Evolutionary conservation across 306 rosid genomes (phyloP).

Genomic region (Cicer cuneatum): DNA sequence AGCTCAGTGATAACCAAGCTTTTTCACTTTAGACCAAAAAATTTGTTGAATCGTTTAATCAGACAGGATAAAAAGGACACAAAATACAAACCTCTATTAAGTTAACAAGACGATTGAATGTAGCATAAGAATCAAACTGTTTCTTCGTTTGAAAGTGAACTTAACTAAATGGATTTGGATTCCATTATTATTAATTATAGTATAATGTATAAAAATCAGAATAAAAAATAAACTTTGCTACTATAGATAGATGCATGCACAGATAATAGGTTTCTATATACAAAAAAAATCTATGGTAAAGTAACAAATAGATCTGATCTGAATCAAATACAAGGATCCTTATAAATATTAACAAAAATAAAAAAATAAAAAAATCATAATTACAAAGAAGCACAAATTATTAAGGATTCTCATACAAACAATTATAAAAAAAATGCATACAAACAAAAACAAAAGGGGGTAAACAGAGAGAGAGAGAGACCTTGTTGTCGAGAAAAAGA

Average conservation of each 20-base stretch:
- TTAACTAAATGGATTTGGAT: not conserved
- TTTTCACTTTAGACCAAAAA: no score
- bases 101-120: not conserved
- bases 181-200: not conserved
- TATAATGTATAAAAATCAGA: not conserved
- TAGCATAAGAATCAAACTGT: not conserved
- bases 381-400: not conserved
- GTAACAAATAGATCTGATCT: slow-evolving; percentile 43
- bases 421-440: not conserved
- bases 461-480: not conserved
- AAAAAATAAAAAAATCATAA: not conserved
- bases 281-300: not conserved
- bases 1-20: not conserved
- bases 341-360: not conserved
- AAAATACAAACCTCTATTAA: not conserved
- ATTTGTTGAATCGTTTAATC: not conserved
- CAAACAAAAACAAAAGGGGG: not conserved
- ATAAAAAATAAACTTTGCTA: not conserved
- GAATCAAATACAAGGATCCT: not conserved
- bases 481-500: slow-evolving; percentile 69
- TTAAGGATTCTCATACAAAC: not conserved
- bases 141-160: not conserved
- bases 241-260: slow-evolving; percentile 38
- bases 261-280: not conserved
- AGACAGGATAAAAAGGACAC: not conserved